Conservation (phyloP, 208 protist species). For the Trypanosomatidae sp. region DNA sequence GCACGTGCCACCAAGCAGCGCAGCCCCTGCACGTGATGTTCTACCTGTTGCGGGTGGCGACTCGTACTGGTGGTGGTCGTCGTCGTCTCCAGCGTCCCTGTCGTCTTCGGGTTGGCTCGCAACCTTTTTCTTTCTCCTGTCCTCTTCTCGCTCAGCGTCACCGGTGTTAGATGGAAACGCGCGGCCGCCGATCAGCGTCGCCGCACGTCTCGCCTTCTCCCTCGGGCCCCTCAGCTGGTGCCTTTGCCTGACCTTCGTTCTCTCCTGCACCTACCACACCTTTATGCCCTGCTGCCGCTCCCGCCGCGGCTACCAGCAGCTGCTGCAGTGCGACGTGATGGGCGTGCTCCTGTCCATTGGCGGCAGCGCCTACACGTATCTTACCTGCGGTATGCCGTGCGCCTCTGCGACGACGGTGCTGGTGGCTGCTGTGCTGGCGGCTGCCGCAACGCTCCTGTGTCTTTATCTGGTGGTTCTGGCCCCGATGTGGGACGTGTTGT, state of each 20-base stretch:
- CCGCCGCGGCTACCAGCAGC: constrained; percentile 40
- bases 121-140: too few species aligned
- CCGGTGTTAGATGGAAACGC: too few species aligned
- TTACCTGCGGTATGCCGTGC: constrained; percentile 41
- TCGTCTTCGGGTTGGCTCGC: too few species aligned
- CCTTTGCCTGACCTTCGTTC: constrained; percentile 43
- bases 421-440: constrained; percentile 7
- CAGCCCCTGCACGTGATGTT: too few species aligned
- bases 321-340: constrained; percentile 59
- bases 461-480: constrained; percentile 34
- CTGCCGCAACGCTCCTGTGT: constrained; percentile 18
- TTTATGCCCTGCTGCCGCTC: constrained; percentile 61
- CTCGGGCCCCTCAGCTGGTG: constrained; percentile 13
- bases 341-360: constrained; percentile 44
- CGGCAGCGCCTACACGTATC: constrained; percentile 46
- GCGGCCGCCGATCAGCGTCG: constrained; percentile 3
- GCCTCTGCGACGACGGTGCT: neutral
- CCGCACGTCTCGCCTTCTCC: constrained; percentile 14
- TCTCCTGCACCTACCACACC: constrained; percentile 53
- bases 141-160: too few species aligned
- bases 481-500: constrained; percentile 23
- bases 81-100: too few species aligned
- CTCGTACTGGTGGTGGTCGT: too few species aligned
- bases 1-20: too few species aligned
- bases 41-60: too few species aligned